Evolutionary conservation across 495 filamentous ascomycete species (phyloP).

Genomic region (Aspergillus heteromorphus): DNA sequence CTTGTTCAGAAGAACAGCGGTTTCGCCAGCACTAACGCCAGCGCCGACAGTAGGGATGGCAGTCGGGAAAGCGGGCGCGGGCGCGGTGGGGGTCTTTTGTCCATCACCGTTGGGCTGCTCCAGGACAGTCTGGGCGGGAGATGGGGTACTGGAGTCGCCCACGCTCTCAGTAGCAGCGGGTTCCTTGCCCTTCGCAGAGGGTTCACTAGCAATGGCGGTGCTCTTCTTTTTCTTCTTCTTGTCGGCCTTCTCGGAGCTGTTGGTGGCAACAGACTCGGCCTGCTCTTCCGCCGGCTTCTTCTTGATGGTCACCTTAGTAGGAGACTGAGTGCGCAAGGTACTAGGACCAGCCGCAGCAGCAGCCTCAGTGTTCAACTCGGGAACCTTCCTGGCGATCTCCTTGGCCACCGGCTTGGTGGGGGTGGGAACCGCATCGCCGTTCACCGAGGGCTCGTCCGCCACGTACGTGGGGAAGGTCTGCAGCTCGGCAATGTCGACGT

Average conservation of each 20-base stretch:
- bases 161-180: slow-evolving; percentile 8
- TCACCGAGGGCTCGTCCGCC: slow-evolving; percentile 46
- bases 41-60: slow-evolving; percentile 5
- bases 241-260: slow-evolving; percentile 43
- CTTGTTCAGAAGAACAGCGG: slow-evolving; percentile 39
- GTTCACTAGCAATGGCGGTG: slow-evolving; percentile 32
- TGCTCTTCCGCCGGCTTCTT: slow-evolving; percentile 42
- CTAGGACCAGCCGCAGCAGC: slow-evolving; percentile 23
- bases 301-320: slow-evolving; percentile 37
- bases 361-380: slow-evolving; percentile 23
- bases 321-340: slow-evolving; percentile 36
- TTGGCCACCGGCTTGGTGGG: slow-evolving; percentile 31
- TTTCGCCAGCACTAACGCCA: slow-evolving; percentile 17
- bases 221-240: slow-evolving; percentile 59
- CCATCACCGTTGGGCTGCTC: slow-evolving; percentile 20
- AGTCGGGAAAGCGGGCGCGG: slow-evolving; percentile 5
- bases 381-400: slow-evolving; percentile 36
- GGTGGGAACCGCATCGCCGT: slow-evolving; percentile 39
- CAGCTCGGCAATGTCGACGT: slow-evolving; percentile 49
- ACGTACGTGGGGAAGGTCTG: slow-evolving; percentile 37
- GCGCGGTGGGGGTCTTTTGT: slow-evolving; percentile 10
- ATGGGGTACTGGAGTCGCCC: slow-evolving; percentile 8
- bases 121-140: background rate
- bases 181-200: slow-evolving; percentile 29
- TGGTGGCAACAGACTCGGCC: slow-evolving; percentile 20